Evolutionary conservation across 345 rosid genomes (phyloP), one percentile per base, ranked within the genome.

Genomic region (Mercurialis annua): DNA sequence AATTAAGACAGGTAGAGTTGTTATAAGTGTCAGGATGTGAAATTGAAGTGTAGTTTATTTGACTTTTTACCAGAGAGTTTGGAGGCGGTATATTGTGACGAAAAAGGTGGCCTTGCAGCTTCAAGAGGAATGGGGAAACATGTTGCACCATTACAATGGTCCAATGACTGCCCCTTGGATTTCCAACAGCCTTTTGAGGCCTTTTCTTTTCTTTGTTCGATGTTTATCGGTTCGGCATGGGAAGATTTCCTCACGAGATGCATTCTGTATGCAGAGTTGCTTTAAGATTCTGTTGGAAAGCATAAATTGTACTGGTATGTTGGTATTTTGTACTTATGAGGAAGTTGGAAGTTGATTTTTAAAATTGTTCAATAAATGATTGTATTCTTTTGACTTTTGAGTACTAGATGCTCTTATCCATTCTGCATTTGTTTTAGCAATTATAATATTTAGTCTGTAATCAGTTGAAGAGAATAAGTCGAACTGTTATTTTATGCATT

Each of bases 251-350:
- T n/a, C 76, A 67, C 73, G 84, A 74, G 94, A 87, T 65, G 42
- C 73, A 40, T 71, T 68, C 24, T 88, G 89, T 76, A 82, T 82
- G 71, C 83, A 76, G 62, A 83, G 51, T 17, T 90, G 96, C 87
- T 86, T 90, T 55, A 86, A 74, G 71, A 71, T 90, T 80, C 73
- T 92, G 34, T 58, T 92, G 84, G 90, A 85, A 64, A 90, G 93
- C 83, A 78, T 87, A 64, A 82, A 71, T 82, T 93, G 87, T 66
- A 79, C 77, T 40, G 97, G 96, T 92, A 83, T 42, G 82, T 43
- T 46, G 68, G 27, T 31, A 62, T 27, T 27, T 56, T 68, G 58
- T 67, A 33, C 23, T 55, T 43, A 5, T 16, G 17, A 18, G 11
- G 36, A 11, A 40, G 11, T 30, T 33, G n/a, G 20, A 59, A 23